phyloP scores from a whole-genome alignment of 306 rosid genomes.

The Cucurbita pepo region DNA sequence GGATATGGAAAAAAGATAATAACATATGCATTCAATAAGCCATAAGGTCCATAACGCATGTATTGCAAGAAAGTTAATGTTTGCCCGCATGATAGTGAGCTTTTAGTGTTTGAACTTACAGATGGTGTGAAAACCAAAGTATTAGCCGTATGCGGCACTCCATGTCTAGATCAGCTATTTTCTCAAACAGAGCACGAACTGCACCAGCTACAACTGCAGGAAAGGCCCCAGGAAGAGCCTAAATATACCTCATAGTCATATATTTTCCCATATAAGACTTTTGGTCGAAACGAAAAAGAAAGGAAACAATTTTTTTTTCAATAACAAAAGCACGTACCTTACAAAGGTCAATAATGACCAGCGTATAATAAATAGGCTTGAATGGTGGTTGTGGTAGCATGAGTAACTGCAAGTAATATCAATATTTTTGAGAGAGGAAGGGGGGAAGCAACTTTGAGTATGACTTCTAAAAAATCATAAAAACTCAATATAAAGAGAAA shows the following conservation, averaged over 20 bases:
- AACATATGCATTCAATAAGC: background rate
- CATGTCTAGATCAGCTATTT: constrained; percentile 88
- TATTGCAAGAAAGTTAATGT: background rate
- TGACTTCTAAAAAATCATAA: background rate
- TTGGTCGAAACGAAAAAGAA: background rate
- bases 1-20: background rate
- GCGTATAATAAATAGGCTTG: constrained; percentile 76
- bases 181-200: constrained; percentile 89
- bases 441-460: background rate
- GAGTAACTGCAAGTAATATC: constrained; percentile 49
- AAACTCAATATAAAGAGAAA: background rate
- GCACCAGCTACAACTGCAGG: constrained; percentile 98
- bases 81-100: background rate
- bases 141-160: constrained; percentile 91
- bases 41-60: background rate
- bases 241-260: constrained; percentile 17
- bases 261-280: background rate
- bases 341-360: constrained; percentile 90
- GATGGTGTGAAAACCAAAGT: constrained; percentile 97
- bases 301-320: background rate
- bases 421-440: background rate
- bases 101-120: constrained; percentile 39
- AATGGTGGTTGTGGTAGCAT: constrained; percentile 95
- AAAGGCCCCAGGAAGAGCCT: constrained; percentile 99
- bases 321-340: constrained; percentile 42